phyloP scores from a whole-genome alignment of 2,329 filamentous ascomycete genomes.

The Trichoderma hamatum region DNA sequence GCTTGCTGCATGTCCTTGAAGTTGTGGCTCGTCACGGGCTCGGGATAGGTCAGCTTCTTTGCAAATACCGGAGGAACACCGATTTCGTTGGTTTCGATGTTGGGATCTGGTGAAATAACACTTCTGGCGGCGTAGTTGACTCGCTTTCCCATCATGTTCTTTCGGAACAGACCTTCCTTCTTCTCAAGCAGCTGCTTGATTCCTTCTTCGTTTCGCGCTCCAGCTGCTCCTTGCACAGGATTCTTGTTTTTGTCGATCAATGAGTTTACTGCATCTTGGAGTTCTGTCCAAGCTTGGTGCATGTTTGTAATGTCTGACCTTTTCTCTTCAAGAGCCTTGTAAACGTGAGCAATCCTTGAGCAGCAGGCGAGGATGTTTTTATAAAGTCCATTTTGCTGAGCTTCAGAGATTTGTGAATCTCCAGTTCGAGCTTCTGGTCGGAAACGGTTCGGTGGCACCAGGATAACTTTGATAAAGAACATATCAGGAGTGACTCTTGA shows the following conservation, averaged over 20 bases:
- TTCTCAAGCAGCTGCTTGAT: conserved; percentile 99
- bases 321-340: conserved; percentile 53
- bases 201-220: conserved; percentile 80
- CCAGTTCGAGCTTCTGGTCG: conserved; percentile 84
- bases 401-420: conserved; percentile 79
- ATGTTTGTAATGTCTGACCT: conserved; percentile 66
- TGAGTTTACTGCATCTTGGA: conserved; percentile 91
- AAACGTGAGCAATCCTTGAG: conserved; percentile 72
- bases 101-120: conserved; percentile 97
- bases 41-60: conserved; percentile 92
- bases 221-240: conserved; percentile 76
- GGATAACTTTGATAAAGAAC: conserved; percentile 86
- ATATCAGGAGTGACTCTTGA: conserved; percentile 74
- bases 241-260: conserved; percentile 89
- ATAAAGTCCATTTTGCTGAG: conserved; percentile 85
- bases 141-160: conserved; percentile 99
- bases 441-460: conserved; percentile 91
- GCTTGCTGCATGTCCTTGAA: conserved; percentile 94
- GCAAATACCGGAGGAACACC: conserved; percentile 98
- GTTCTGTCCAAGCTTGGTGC: conserved; percentile 76
- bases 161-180: conserved; percentile 96
- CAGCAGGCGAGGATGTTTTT: conserved; percentile 80
- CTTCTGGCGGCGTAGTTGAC: conserved; percentile 97
- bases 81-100: conserved; percentile 98
- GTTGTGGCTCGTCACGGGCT: conserved; percentile 96